A percentile compares a stretch with the other conserved stretches of the same genome.
Conservation (phyloP, 345 rosid genomes). For the Cardamine resedifolia region DNA sequence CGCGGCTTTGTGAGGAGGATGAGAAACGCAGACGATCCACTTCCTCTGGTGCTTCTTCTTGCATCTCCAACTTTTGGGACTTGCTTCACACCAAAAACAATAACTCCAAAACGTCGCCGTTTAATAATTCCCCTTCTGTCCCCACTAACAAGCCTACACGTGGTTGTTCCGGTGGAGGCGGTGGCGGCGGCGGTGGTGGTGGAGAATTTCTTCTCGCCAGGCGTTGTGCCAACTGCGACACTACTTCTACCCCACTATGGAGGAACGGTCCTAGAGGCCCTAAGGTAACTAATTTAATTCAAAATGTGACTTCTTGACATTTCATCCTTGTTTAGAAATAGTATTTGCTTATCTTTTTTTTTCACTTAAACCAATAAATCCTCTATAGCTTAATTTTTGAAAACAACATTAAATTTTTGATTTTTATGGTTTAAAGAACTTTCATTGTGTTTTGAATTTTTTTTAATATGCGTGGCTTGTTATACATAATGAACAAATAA, state of each 20-base stretch:
- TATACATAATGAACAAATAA: background rate
- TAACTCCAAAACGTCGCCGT: constrained; percentile 42
- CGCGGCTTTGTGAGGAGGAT: constrained; percentile 62
- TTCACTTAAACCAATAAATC: background rate
- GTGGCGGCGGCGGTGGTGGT: constrained; percentile 29
- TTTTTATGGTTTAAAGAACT: background rate
- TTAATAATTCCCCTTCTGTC: constrained; percentile 25
- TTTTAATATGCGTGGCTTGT: background rate
- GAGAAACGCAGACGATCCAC: constrained; percentile 44
- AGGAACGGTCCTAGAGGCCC: constrained; percentile 84
- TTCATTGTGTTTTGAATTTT: background rate
- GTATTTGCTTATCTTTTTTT: background rate
- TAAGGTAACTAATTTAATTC: constrained; percentile 39
- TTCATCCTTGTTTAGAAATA: background rate
- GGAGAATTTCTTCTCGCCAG: constrained; percentile 67
- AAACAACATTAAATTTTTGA: background rate
- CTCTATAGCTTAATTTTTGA: background rate
- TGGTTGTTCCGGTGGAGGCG: constrained; percentile 28
- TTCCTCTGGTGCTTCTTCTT: constrained; percentile 38
- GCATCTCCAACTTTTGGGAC: constrained; percentile 68
- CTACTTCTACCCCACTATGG: constrained; percentile 93
- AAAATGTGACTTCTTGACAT: background rate
- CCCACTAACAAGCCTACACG: constrained; percentile 22
- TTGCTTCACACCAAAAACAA: constrained; percentile 46
- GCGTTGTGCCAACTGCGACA: constrained; percentile 90